Evolutionary conservation across 768 basidiomycete genomes (phyloP), one percentile per base, ranked within the genome.

Genomic region (Mycena amicta): DNA sequence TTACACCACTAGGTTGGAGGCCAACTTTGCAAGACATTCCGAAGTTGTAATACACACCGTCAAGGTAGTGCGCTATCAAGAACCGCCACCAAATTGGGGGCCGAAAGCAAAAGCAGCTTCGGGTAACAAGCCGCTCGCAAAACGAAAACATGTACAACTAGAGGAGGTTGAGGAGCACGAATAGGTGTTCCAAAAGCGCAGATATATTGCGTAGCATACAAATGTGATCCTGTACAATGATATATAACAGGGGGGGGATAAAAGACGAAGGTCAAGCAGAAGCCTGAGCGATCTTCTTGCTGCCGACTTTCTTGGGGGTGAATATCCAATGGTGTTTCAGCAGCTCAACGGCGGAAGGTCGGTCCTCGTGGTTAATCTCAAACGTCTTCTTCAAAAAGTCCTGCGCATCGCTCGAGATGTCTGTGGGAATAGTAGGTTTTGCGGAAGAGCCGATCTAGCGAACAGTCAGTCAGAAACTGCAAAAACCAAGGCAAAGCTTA

Each of bases 1-100:
- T n/a, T n/a, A n/a, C n/a, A 45, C 30, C 60, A 40, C 6, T 64
- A 91, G 88, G 49, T 70, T 72, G 40, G 73, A 80, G 46, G 87
- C 92, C n/a, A 83, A 92, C 67, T 96, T 98, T 69, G 81, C 78
- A 16, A 82, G 74, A 37, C 92, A 98, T 70, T 86, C 90, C 0
- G 76, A 83, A 3, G 82, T 86, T 1, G 78, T 83, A 2, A 83
- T 83, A 6, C 72, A 81, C 15, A 81, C 86, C 5, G 82, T 91
- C 56, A 93, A 92, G 63, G 75, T 96, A 5, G 90, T 95, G 1
- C 81, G 93, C 37, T 97, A 95, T 73, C 94, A 96, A 71, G 83
- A 85, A 60, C 97, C 96, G 4, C 80, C 85, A n/a, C 80, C 86
- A 2, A 82, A 97, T 70, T 99, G 97, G 97, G 96, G 96, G 0